Evolutionary conservation across 2,329 filamentous ascomycete genomes (phyloP), one percentile per base, ranked within the genome.

Genomic region (Penicillium sp.): DNA sequence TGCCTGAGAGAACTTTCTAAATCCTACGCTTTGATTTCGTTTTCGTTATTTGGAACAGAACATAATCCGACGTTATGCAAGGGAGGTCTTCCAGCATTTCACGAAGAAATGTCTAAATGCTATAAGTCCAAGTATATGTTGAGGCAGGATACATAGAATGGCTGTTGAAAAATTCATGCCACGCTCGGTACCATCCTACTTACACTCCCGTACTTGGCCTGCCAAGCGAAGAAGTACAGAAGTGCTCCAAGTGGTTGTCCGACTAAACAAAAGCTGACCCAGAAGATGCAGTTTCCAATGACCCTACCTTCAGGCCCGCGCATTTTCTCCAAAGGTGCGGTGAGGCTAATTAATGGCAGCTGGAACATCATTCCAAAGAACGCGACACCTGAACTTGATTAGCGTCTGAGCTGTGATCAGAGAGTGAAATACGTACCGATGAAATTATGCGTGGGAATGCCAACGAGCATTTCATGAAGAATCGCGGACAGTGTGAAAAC

Each of bases 191-290:
- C 30, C 60, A 68, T 64, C 45, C 68, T 70, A 61, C 78, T 90
- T 22, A 92, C 88, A 66, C 88, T 91, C 12, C 94, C 94, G 71
- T 96, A 97, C 78, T 97, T 97, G 53, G 91, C 91, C 76, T 97
- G 93, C 93, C 94, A 99, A 1, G 92, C 92, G 71, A 97, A 97
- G 73, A 97, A 99, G 73, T 99, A 99, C 71, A 96, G 81, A 57
- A 99, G 78, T 0, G 91, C 92, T 1, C 91, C 94, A 65, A 97
- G 84, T 0, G 94, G 94, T 78, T 99, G 94, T 4, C 94, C 94
- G 12, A 99, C 88, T 2, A 97, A 84, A 61, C 93, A 97, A 70
- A 99, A 99, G 12, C 89, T 93, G 19, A 97, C 81, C 94, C 94
- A 97, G 74, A 99, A 99, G 55, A 95, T 92, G 68, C 88, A 87